Percentiles rank a stretch among this genome's conserved stretches.
phyloP scores from a whole-genome alignment of 2,329 filamentous ascomycete genomes.

The Ophiostoma sp. region DNA sequence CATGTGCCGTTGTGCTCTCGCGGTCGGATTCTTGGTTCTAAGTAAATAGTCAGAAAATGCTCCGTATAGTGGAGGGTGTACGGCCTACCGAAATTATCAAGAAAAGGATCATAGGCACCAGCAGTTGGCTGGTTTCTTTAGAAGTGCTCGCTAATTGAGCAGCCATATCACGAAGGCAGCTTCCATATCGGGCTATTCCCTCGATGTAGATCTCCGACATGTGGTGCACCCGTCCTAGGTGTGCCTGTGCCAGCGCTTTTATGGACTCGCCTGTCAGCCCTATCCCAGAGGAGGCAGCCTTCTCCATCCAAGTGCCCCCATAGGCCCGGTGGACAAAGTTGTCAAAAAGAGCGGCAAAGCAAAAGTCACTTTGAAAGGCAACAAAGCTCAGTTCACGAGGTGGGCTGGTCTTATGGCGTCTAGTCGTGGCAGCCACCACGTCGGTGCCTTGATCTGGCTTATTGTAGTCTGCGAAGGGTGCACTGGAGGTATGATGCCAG shows the following conservation, averaged over 20 bases:
- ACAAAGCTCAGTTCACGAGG: not conserved
- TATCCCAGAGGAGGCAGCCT: not conserved
- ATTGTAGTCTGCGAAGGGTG: not conserved
- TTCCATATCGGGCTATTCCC: not conserved
- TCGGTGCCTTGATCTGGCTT: not conserved
- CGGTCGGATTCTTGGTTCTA: not conserved
- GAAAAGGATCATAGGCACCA: not conserved
- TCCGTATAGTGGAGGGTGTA: no score
- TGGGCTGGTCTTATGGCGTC: not conserved
- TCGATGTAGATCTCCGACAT: not conserved
- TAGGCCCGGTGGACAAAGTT: not conserved
- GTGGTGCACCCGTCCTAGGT: not conserved
- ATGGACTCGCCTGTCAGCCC: not conserved
- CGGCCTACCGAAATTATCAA: not conserved
- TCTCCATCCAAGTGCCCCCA: not conserved
- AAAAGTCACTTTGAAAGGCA: not conserved
- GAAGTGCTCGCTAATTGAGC: not conserved
- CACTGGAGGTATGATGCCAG: not conserved
- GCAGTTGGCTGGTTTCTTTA: not conserved
- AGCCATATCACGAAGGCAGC: not conserved
- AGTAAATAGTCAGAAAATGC: no score
- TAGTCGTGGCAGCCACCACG: not conserved
- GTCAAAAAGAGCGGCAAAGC: not conserved
- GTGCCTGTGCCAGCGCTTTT: not conserved
- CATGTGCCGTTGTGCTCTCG: not conserved